Conservation (phyloP, 352 stramenopile genomes). For the Plasmopara halstedii region DNA sequence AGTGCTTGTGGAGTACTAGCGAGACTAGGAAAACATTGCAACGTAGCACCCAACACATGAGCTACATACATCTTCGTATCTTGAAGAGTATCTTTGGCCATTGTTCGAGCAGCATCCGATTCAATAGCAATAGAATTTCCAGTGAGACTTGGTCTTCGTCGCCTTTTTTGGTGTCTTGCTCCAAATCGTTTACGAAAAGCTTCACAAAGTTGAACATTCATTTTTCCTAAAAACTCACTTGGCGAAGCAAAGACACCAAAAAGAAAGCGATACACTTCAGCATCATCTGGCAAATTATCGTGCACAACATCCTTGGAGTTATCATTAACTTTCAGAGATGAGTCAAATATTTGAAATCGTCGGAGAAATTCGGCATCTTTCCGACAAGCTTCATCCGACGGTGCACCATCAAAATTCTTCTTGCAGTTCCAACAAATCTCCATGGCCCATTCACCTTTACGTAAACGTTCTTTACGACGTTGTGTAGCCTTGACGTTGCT, state of each 20-base stretch:
- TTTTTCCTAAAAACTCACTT: constrained; percentile 49
- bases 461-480: constrained; percentile 29
- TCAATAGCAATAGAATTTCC: constrained; percentile 5
- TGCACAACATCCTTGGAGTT: not conserved
- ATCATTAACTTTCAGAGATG: not conserved
- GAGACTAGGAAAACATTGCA: constrained; percentile 55
- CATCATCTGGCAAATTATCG: constrained; percentile 20
- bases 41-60: constrained; percentile 43
- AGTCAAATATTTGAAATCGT: constrained; percentile 33
- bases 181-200: constrained; percentile 35
- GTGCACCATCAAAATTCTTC: constrained; percentile 26
- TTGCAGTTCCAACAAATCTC: constrained; percentile 66
- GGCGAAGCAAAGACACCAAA: constrained; percentile 47
- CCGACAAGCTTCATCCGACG: constrained; percentile 41
- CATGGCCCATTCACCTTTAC: constrained; percentile 56
- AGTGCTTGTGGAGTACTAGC: constrained; percentile 42
- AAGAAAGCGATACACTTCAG: constrained; percentile 51
- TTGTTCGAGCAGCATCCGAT: not conserved
- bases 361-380: constrained; percentile 53
- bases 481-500: constrained; percentile 36
- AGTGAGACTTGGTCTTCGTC: constrained; percentile 10
- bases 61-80: constrained; percentile 67
- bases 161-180: constrained; percentile 17
- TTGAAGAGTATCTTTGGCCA: constrained; percentile 45
- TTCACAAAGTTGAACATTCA: constrained; percentile 48